Conservation (phyloP, 2,329 filamentous ascomycete species). For the Didymellaceae sp. region DNA sequence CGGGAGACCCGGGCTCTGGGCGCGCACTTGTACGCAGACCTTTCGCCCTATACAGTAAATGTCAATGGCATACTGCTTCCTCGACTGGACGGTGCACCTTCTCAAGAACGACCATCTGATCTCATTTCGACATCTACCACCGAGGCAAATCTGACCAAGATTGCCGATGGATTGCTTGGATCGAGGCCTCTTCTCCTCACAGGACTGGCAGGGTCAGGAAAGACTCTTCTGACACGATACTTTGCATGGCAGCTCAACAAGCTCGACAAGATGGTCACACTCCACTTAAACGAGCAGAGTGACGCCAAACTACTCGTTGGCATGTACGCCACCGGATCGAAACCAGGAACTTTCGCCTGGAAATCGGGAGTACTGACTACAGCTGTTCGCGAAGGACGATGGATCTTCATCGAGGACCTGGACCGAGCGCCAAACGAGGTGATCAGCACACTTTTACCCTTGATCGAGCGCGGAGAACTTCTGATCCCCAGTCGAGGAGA, state of each 20-base stretch:
- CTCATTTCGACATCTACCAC: conserved; percentile 74
- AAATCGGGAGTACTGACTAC: conserved; percentile 90
- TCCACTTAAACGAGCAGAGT: conserved; percentile 97
- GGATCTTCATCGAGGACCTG: conserved; percentile 96
- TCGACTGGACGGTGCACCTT: conserved; percentile 42
- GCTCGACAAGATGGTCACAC: conserved; percentile 82
- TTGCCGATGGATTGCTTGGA: conserved; percentile 72
- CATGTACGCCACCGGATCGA: conserved; percentile 87
- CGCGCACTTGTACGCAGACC: conserved; percentile 21
- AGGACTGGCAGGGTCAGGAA: conserved; percentile 85
- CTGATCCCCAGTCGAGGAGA: conserved; percentile 89
- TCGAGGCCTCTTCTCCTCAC: conserved; percentile 78
- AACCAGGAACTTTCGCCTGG: conserved; percentile 91
- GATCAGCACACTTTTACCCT: conserved; percentile 86
- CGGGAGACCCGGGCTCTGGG: background rate
- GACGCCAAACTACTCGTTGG: conserved; percentile 96
- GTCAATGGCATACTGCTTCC: conserved; percentile 49
- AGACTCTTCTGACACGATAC: conserved; percentile 85
- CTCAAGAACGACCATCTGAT: conserved; percentile 32
- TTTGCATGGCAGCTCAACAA: conserved; percentile 81
- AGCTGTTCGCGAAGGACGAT: conserved; percentile 90
- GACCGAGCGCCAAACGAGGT: conserved; percentile 95
- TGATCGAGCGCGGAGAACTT: conserved; percentile 91
- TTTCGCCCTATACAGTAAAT: conserved; percentile 43
- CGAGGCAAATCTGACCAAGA: conserved; percentile 69